A percentile compares a stretch with the other conserved stretches of the same genome.
Evolutionary conservation across 2,329 filamentous ascomycete genomes (phyloP).

Genomic region (Ceratocystis colombiana): DNA sequence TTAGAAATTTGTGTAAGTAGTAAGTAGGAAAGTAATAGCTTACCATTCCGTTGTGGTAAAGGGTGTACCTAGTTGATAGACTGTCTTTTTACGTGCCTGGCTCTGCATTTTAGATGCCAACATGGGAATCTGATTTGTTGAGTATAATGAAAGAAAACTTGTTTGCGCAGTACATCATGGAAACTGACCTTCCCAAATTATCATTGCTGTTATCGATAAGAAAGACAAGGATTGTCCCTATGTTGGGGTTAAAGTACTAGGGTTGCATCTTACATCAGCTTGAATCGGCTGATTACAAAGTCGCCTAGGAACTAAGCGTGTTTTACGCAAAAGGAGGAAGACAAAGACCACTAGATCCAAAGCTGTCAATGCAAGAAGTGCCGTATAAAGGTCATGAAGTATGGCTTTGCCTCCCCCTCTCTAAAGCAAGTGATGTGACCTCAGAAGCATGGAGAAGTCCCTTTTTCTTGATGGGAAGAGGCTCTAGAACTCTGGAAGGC

Average conservation of each 20-base stretch:
- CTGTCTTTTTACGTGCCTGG: conserved; percentile 42
- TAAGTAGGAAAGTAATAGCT: conserved; percentile 22
- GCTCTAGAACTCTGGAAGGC: too few relatives aligned
- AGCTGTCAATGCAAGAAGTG: too few relatives aligned
- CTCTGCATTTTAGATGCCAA: conserved; percentile 9
- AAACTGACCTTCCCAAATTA: background rate
- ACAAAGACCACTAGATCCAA: too few relatives aligned
- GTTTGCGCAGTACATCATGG: background rate
- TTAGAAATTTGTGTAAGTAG: background rate
- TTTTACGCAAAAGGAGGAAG: too few relatives aligned
- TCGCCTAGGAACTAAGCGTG: too few relatives aligned
- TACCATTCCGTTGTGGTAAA: conserved; percentile 54
- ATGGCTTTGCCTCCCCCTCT: too few relatives aligned
- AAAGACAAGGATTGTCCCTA: background rate
- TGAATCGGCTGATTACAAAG: too few relatives aligned
- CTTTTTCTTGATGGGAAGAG: too few relatives aligned
- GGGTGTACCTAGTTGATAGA: conserved; percentile 56
- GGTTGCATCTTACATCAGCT: too few relatives aligned
- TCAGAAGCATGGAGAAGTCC: too few relatives aligned
- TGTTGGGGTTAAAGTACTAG: background rate
- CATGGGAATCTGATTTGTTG: background rate
- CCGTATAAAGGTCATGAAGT: too few relatives aligned
- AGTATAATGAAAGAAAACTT: background rate
- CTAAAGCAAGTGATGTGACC: too few relatives aligned
- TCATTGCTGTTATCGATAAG: background rate